Evolutionary conservation across 352 stramenopile genomes (phyloP), one percentile per base, ranked within the genome.

Genomic region (Phytopythium boreale): DNA sequence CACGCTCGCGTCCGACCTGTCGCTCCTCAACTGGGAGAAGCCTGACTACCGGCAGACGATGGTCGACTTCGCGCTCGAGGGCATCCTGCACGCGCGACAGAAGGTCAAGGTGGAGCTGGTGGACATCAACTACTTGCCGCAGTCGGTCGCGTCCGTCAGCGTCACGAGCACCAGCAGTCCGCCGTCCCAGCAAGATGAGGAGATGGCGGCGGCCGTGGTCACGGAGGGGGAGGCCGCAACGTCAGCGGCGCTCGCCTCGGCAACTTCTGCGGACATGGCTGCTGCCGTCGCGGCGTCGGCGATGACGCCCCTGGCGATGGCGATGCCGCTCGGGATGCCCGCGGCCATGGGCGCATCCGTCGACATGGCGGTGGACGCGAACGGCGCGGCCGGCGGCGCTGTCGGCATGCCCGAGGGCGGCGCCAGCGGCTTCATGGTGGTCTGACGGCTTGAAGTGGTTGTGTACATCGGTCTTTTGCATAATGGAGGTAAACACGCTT

Each of bases 31-130:
- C 61, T 90, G 79, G 79, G 81, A 87, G 59, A 90, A 87, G 61
- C 76, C 76, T 19, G 79, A 87, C 66, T 86, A 86, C 46, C 77
- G 75, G 5, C 67, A 84, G 65, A 82, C 78, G 19, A 79, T 80
- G 70, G 61, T 89, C 17, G 78, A 89, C 65, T 84, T 88, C 52
- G 70, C 78, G 22, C 74, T 89, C 24, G 80, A 89, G 61, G 80
- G 80, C 3, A 88, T 89, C 44, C 64, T 89, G 44, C 80, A 89
- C 64, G 78, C 80, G n/a, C 74, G 80, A 36, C 80, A 88, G 67
- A 89, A 89, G 67, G 64, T 76, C 66, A 80, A 80, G 41, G 73
- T 89, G 12, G 80, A 89, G 59, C 67, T 88, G 36, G 79, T 88
- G 29, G 79, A 87, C 34, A 66, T 85, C 31, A 74, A 82, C 57